These are phyloP conservation scores for Gonapodya prolifera DNA, from an alignment of 192 early-diverging fungal genomes.

Conservation along the genomic window DNA sequence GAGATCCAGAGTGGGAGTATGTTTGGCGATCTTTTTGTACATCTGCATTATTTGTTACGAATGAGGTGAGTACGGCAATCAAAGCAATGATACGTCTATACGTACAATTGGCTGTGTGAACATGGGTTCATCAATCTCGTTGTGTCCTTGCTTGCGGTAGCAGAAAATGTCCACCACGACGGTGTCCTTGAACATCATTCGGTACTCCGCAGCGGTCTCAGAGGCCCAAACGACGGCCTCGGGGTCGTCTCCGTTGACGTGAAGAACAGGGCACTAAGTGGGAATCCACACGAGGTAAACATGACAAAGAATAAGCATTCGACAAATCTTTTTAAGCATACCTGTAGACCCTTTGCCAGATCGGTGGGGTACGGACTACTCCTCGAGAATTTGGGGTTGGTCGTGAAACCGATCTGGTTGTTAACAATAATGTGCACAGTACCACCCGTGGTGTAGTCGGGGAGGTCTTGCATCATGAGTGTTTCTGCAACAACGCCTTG, in stretches of 20 bases:
- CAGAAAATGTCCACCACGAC: slow-evolving; percentile 94
- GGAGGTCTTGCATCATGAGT: slow-evolving; percentile 86
- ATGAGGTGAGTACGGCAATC: background rate
- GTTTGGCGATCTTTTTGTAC: slow-evolving; percentile 64
- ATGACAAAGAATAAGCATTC: no score
- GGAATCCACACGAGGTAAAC: no score
- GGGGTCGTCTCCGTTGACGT: slow-evolving; percentile 96
- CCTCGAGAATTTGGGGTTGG: slow-evolving; percentile 88
- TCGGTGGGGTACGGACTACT: slow-evolving; percentile 95
- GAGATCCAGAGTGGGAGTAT: slow-evolving; percentile 68
- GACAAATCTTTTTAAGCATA: no score
- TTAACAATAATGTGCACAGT: slow-evolving; percentile 95
- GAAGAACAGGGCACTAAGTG: slow-evolving; percentile 96
- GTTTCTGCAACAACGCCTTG: slow-evolving; percentile 98
- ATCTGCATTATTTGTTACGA: slow-evolving; percentile 9
- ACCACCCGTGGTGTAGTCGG: slow-evolving; percentile 91
- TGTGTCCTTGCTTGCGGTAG: slow-evolving; percentile 97
- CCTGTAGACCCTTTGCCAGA: slow-evolving; percentile 90
- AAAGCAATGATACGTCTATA: slow-evolving; percentile 11
- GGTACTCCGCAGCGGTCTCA: slow-evolving; percentile 92
- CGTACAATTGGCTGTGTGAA: slow-evolving; percentile 99
- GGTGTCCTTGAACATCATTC: slow-evolving; percentile 89
- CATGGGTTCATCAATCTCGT: slow-evolving; percentile 96
- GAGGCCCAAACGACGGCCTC: slow-evolving; percentile 93
- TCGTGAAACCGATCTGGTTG: slow-evolving; percentile 99